Base-by-base conservation (phyloP, 768 basidiomycete genomes). In the Tylopilus balloui region DNA sequence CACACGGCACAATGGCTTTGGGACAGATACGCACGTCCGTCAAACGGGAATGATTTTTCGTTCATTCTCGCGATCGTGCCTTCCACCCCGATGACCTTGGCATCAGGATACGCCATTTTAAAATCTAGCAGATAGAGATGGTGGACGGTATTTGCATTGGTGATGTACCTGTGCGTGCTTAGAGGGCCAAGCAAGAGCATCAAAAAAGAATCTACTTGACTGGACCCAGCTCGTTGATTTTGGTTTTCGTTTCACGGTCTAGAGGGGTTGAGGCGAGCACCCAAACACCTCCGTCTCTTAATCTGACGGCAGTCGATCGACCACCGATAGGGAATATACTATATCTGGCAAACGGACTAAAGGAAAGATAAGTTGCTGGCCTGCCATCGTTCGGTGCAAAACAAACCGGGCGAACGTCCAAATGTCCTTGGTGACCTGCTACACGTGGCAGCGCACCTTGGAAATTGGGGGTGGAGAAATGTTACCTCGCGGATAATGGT, bases 191-290 rank as follows among this genome's bases (percentile, higher is more conserved):
- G 27, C n/a, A 31, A 45, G 31, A 23, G 36, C 9, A 36, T 27
- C 10, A 4, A 43, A 15, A 4, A 43, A 15, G 1, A 20, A 43
- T 23, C 23, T 46, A 84, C 81, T 81, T 83, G 45, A 91, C 85
- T 12, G 78, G 76, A 0, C 91, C 88, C 2, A 92, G 69, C 21
- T 75, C 71, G 39, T 79, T 73, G 9, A 91, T 65, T 38, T 77
- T 82, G 4, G 66, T 50, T 60, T 83, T 84, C 3, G 88, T 91
- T 23, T 80, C 80, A 3, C 71, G 69, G 31, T 79, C 78, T 45
- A 89, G 69, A 1, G 87, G 85, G 8, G 85, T 85, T 1, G 88
- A 91, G 0, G 88, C 90, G n/a, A 91, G 71, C 12, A 92, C 73
- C 81, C 88, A 93, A 23, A 93, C 81, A 12, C 78, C 82, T 31